phyloP scores from a whole-genome alignment of 202 grass and related monocot genomes.

The Carex sylvatica region DNA sequence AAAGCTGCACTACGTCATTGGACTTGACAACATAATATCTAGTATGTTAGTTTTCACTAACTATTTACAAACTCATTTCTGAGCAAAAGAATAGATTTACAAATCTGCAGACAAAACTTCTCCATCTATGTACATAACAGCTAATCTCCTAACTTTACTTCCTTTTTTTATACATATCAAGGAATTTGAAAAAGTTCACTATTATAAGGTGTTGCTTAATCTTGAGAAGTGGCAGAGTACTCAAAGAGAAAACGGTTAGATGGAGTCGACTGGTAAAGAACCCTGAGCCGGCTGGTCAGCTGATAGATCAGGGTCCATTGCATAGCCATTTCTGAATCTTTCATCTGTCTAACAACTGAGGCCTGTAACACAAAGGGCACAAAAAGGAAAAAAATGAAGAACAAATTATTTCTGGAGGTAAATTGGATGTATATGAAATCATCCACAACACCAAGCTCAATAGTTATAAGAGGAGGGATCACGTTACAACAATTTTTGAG shows the following conservation, averaged over 20 bases:
- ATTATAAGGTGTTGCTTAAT: slow-evolving; percentile 41
- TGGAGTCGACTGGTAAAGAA: slow-evolving; percentile 92
- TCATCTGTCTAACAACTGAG: slow-evolving; percentile 98
- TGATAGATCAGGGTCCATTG: slow-evolving; percentile 94
- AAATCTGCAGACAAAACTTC: slow-evolving; percentile 12
- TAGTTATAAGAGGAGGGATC: too few species aligned
- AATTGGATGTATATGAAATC: background rate
- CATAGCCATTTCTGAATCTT: slow-evolving; percentile 99
- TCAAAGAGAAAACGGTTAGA: slow-evolving; percentile 98
- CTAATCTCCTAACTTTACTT: background rate
- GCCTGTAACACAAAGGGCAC: slow-evolving; percentile 46
- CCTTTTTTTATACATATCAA: background rate
- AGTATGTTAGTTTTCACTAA: slow-evolving; percentile 37
- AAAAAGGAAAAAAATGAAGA: background rate
- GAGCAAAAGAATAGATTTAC: slow-evolving; percentile 54
- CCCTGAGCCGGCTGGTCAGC: slow-evolving; percentile 75
- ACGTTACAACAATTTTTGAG: too few species aligned
- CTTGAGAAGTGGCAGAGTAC: slow-evolving; percentile 85
- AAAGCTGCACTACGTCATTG: too few species aligned
- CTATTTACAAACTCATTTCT: slow-evolving; percentile 71
- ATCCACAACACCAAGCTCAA: background rate
- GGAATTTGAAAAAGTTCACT: slow-evolving; percentile 4
- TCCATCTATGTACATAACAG: slow-evolving; percentile 17
- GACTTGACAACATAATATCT: slow-evolving; percentile 22
- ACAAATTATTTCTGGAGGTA: background rate